Base-by-base conservation (phyloP, 2,329 filamentous ascomycete species). In the Fusarium sp. region DNA sequence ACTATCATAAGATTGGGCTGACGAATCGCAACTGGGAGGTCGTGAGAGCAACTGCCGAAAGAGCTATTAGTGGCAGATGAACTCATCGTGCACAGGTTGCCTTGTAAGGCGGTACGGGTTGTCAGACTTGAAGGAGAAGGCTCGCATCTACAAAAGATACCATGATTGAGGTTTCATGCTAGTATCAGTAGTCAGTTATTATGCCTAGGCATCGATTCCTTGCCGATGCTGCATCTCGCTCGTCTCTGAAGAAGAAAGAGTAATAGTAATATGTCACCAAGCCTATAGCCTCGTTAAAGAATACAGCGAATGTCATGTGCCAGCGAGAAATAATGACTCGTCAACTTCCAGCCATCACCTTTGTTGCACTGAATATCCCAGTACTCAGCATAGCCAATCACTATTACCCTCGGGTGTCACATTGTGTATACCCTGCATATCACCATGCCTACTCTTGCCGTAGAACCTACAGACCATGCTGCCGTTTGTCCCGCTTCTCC, bases 281-380 rank as follows among this genome's bases (percentile, higher is more conserved):
- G 5, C 28, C 6, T 20, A 5, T 51, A 10, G 4, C 3, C 6
- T 5, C 22, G 10, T 24, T 1, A 3, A 8, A 0, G 8, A 22
- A 11, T 47, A 3, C 9, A 18, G 1, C 2, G 10, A 34, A 8
- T 14, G 0, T 3, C 8, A 14, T 51, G 3, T 24, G 6, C 3
- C 14, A 10, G 5, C 4, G 2, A 26, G 9, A 8, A 5, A 22
- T 5, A 17, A 6, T 22, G 32, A 26, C 32, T 22, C 3, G n/a
- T 52, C 50, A 5, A 24, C 12, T 52, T 36, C 9, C 3, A 2
- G 11, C 10, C 18, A 22, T 15, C 0, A 7, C n/a, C 5, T 1
- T 22, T 2, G 13, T 26, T 18, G 5, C 11, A 22, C 7, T 22
- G 15, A 7, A 28, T 20, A 12, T 54, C 24, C 2, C 10, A 17